Percentiles rank a stretch among this genome's conserved stretches.
Evolutionary conservation across 2,329 filamentous ascomycete genomes (phyloP).

Genomic region (Annulohypoxylon truncatum): DNA sequence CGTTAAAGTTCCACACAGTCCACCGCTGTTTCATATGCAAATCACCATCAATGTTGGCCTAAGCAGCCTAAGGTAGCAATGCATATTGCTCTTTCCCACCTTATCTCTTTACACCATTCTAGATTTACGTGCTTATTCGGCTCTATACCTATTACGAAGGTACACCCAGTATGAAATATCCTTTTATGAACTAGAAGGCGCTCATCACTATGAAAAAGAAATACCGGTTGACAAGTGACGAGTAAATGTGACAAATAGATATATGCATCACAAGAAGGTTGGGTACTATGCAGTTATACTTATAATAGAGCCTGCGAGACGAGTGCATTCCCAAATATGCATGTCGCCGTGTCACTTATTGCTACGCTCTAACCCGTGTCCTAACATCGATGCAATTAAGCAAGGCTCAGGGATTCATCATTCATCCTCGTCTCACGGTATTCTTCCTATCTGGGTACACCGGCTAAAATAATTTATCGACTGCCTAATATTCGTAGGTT

Average conservation of each 20-base stretch:
- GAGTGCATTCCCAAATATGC: not conserved
- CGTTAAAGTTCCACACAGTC: constrained; percentile 19
- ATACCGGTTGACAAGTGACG: not conserved
- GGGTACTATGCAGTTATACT: not conserved
- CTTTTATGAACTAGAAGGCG: not conserved
- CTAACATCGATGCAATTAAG: constrained; percentile 24
- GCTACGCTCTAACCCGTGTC: not conserved
- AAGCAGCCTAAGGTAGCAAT: constrained; percentile 12
- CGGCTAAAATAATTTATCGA: constrained; percentile 23
- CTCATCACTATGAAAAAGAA: too few relatives aligned
- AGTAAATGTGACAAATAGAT: not conserved
- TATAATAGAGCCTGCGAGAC: not conserved
- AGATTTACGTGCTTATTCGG: not conserved
- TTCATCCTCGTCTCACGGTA: not conserved
- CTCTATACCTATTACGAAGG: not conserved
- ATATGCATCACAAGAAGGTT: not conserved
- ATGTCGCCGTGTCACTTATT: not conserved
- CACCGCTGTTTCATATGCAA: constrained; percentile 31
- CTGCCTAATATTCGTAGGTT: not conserved
- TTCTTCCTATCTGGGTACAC: constrained; percentile 2
- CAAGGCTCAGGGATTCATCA: constrained; percentile 3
- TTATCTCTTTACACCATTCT: constrained; percentile 1
- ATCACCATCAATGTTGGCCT: constrained; percentile 7
- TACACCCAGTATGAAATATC: constrained; percentile 17
- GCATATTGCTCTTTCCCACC: constrained; percentile 3